phyloP scores from a whole-genome alignment of 805 yeast species.

The Kuraishia floccosa region DNA sequence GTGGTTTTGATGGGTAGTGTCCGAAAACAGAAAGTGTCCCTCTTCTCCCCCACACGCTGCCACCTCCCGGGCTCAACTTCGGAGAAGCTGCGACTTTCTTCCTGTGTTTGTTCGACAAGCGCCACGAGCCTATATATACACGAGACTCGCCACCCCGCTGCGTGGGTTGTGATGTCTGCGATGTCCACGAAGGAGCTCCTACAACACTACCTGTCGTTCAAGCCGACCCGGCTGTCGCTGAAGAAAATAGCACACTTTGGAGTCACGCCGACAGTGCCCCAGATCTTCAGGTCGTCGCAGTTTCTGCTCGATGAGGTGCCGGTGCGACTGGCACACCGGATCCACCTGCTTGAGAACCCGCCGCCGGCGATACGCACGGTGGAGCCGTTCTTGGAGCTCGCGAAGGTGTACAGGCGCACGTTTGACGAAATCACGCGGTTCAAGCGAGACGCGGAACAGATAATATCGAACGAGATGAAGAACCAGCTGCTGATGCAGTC shows the following conservation, averaged over 20 bases:
- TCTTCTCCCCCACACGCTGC: too few species aligned
- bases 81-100: too few species aligned
- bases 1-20: too few species aligned
- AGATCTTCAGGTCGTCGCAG: conserved; percentile 1
- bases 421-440: not conserved
- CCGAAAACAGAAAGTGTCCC: too few species aligned
- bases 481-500: not conserved
- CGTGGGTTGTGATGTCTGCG: too few species aligned
- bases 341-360: not conserved
- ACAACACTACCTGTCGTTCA: not conserved
- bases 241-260: conserved; percentile 1
- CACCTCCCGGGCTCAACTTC: too few species aligned
- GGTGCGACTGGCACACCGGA: not conserved
- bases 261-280: conserved; percentile 1
- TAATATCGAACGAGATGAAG: not conserved
- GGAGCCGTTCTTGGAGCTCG: not conserved
- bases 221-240: not conserved
- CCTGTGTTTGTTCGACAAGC: too few species aligned
- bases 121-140: too few species aligned
- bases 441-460: not conserved
- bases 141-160: too few species aligned
- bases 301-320: conserved; percentile 1
- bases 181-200: not conserved
- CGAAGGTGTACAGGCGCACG: not conserved
- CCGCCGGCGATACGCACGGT: not conserved